Evolutionary conservation across 805 yeast species (phyloP).

Genomic region (Maudiozyma serrabonitensis): DNA sequence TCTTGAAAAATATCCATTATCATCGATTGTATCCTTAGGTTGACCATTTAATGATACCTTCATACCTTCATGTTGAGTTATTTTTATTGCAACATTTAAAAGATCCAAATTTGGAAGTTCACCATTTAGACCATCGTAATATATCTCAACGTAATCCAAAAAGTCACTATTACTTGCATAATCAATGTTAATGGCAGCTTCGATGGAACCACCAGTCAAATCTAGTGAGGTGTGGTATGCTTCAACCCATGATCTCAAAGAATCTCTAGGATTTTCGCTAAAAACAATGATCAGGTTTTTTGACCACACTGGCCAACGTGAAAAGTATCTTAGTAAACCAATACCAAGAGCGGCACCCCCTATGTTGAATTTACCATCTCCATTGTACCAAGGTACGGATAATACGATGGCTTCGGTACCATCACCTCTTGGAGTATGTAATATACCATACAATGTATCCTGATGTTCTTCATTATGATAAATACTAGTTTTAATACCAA

Average conservation of each 20-base stretch:
- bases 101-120: conserved; percentile 91
- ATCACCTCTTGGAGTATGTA: conserved; percentile 92
- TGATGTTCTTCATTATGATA: conserved; percentile 36
- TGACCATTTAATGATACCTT: conserved; percentile 57
- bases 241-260: conserved; percentile 82
- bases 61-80: conserved; percentile 69
- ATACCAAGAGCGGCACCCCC: conserved; percentile 73
- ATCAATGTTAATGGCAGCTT: conserved; percentile 81
- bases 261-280: conserved; percentile 58
- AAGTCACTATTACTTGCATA: conserved; percentile 57
- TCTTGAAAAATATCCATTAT: conserved; percentile 44
- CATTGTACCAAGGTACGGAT: conserved; percentile 77
- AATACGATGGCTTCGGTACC: conserved; percentile 92
- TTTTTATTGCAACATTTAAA: conserved; percentile 67
- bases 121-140: conserved; percentile 86
- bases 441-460: conserved; percentile 60
- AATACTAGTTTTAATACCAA: conserved; percentile 59
- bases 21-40: conserved; percentile 36
- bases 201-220: conserved; percentile 86
- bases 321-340: conserved; percentile 70
- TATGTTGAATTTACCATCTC: conserved; percentile 53
- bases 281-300: conserved; percentile 83
- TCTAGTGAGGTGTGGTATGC: conserved; percentile 84
- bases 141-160: conserved; percentile 63
- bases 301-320: conserved; percentile 88